Conservation (phyloP, 805 yeast genomes). For the Kurtzmaniella fragi region DNA sequence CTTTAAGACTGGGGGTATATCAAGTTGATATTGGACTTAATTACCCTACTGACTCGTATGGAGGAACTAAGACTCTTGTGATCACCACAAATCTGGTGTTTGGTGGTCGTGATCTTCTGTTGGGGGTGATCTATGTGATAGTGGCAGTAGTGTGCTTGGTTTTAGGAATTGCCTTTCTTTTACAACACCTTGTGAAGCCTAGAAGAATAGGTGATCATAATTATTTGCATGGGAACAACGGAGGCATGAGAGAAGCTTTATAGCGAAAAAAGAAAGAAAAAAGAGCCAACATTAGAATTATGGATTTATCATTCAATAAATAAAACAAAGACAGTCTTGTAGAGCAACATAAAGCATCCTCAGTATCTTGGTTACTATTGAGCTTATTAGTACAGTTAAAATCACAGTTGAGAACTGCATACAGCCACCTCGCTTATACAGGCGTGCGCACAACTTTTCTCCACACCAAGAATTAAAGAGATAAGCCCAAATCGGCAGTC, state of each 20-base stretch:
- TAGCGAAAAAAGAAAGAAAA: not conserved
- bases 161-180: constrained; percentile 68
- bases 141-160: constrained; percentile 75
- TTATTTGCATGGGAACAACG: constrained; percentile 32
- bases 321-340: no score
- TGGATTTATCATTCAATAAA: not conserved
- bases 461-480: no score
- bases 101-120: constrained; percentile 82
- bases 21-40: constrained; percentile 62
- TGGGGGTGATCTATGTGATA: constrained; percentile 81
- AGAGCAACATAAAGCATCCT: no score
- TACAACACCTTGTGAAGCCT: constrained; percentile 82
- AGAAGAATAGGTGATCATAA: constrained; percentile 79
- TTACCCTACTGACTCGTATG: constrained; percentile 77
- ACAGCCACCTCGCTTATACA: no score
- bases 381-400: no score
- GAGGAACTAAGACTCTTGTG: constrained; percentile 84
- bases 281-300: not conserved
- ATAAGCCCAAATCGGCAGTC: no score
- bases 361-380: not conserved
- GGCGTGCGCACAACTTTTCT: no score
- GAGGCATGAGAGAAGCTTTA: constrained; percentile 2
- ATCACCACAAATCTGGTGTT: constrained; percentile 76
- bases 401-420: no score
- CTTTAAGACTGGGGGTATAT: constrained; percentile 64